phyloP scores from a whole-genome alignment of 78 protist genomes.

The Isochrysis galbana region DNA sequence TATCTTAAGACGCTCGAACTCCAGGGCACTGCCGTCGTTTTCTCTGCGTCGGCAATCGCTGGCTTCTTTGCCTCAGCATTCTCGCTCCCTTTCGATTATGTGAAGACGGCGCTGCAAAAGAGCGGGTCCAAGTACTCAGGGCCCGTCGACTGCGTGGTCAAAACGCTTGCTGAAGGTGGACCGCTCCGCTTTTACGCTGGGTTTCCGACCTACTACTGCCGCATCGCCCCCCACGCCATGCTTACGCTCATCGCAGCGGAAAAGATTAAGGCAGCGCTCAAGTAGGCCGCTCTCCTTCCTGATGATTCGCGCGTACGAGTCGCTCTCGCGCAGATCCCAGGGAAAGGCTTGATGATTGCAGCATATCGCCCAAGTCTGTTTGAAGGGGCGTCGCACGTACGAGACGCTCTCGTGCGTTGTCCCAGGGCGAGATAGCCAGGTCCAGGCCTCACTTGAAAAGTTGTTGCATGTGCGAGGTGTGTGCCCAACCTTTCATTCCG shows the following conservation, averaged over 20 bases:
- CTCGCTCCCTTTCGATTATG: slow-evolving; percentile 13
- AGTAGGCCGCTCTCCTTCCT: too few species aligned
- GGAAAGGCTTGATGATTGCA: too few species aligned
- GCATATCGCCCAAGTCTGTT: too few species aligned
- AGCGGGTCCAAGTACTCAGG: neutral
- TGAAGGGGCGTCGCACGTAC: too few species aligned
- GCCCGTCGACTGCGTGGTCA: neutral
- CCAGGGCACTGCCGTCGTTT: neutral
- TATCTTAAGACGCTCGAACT: neutral
- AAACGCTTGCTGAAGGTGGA: neutral
- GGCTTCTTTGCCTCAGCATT: neutral
- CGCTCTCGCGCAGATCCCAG: too few species aligned
- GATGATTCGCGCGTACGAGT: too few species aligned
- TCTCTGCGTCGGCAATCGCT: neutral
- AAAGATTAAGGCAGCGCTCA: neutral
- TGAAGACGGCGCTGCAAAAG: neutral
- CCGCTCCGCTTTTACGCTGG: neutral
- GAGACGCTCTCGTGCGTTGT: too few species aligned
- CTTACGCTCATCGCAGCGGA: neutral
- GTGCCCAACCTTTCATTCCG: too few species aligned
- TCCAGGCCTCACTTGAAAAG: too few species aligned
- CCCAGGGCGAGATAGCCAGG: too few species aligned
- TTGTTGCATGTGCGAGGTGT: too few species aligned
- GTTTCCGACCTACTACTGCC: neutral
- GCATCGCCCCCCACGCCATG: neutral